Conservation (phyloP, 2,329 filamentous ascomycete genomes). For the Colletotrichum sp. region DNA sequence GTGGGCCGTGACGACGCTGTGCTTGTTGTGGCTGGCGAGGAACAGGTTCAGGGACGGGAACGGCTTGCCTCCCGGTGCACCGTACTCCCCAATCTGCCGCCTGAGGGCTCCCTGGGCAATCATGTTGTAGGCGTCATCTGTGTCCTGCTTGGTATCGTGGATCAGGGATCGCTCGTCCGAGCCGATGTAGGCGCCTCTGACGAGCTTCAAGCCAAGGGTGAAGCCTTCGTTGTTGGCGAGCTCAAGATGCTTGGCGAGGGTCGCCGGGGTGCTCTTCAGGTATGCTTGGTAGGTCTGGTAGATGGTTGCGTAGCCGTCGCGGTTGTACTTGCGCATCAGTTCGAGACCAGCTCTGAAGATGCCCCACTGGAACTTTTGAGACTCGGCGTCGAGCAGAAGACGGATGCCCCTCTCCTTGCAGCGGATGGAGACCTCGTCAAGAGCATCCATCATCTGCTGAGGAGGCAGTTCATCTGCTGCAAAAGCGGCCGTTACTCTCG, state of each 20-base stretch:
- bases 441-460: conserved; percentile 69
- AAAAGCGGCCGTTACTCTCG: conserved; percentile 72
- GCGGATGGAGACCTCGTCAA: conserved; percentile 76
- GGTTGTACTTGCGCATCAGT: conserved; percentile 80
- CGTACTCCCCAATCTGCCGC: conserved; percentile 58
- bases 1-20: conserved; percentile 60
- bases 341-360: conserved; percentile 81
- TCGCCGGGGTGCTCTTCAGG: conserved; percentile 65
- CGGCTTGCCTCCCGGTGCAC: conserved; percentile 44
- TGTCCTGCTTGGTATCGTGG: conserved; percentile 74
- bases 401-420: conserved; percentile 73
- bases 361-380: conserved; percentile 76
- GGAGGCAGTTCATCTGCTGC: conserved; percentile 67
- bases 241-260: conserved; percentile 64
- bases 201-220: conserved; percentile 75
- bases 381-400: conserved; percentile 86
- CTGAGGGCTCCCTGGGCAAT: conserved; percentile 72
- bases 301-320: conserved; percentile 66
- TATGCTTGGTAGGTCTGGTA: conserved; percentile 85
- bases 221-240: conserved; percentile 65
- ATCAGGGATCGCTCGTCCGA: conserved; percentile 74
- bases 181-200: conserved; percentile 76
- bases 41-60: conserved; percentile 66
- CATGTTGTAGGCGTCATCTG: conserved; percentile 74
- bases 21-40: conserved; percentile 82